phyloP scores from a whole-genome alignment of 768 basidiomycete species.

The Lentinula boryana region DNA sequence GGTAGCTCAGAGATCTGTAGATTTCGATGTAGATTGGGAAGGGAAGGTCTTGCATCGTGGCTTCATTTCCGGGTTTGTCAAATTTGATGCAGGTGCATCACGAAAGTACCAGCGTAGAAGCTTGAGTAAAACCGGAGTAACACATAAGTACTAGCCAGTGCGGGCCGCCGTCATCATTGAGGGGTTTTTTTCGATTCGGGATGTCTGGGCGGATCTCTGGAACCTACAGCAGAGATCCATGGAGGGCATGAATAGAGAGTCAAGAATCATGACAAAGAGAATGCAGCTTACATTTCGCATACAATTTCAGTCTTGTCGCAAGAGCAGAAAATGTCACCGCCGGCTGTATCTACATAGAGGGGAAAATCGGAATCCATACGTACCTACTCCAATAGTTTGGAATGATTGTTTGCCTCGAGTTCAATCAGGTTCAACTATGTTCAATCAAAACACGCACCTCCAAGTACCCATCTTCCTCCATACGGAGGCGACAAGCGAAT shows the following conservation, averaged over 20 bases:
- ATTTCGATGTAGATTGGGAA: slow-evolving; percentile 1
- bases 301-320: too few species aligned
- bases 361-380: not conserved
- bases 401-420: not conserved
- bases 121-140: not conserved
- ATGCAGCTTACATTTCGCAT: too few species aligned
- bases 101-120: not conserved
- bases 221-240: too few species aligned
- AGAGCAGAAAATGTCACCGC: not conserved
- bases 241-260: too few species aligned
- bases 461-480: not conserved
- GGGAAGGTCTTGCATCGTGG: not conserved
- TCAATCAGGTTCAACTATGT: not conserved
- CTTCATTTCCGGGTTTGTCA: slow-evolving; percentile 1
- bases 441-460: not conserved
- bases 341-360: not conserved
- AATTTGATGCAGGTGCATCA: not conserved
- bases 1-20: slow-evolving; percentile 1
- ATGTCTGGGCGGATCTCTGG: too few species aligned
- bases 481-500: not conserved
- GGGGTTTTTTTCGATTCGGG: not conserved
- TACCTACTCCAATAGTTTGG: not conserved
- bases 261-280: too few species aligned
- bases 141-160: not conserved
- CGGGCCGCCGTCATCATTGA: not conserved